Conservation (phyloP, 1,284 basidiomycete species). For the Boletellus sp. region DNA sequence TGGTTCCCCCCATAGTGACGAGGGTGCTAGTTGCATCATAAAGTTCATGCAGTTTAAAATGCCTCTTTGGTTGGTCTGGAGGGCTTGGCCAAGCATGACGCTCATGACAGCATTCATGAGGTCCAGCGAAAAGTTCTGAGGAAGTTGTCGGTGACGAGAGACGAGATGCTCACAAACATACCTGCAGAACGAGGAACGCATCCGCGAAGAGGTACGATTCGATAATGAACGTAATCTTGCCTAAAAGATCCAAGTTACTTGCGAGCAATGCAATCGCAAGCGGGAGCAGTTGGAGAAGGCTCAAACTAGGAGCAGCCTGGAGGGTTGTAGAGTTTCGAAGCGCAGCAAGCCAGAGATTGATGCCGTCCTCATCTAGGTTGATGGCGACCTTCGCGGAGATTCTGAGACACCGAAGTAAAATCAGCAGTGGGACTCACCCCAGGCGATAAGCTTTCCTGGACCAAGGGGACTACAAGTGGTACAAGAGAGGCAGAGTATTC, state of each 20-base stretch:
- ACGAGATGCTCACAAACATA: conserved; percentile 30
- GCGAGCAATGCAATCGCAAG: conserved; percentile 57
- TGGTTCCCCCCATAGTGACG: conserved; percentile 63
- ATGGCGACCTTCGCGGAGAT: conserved; percentile 50
- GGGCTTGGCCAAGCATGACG: conserved; percentile 48
- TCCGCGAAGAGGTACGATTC: conserved; percentile 82
- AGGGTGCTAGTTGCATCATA: conserved; percentile 59
- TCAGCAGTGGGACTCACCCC: conserved; percentile 41
- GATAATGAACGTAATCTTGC: conserved; percentile 64
- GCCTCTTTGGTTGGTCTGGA: conserved; percentile 54
- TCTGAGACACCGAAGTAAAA: conserved; percentile 4
- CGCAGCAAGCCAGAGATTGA: conserved; percentile 73
- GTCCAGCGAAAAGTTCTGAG: conserved; percentile 48
- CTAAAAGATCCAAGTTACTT: conserved; percentile 73
- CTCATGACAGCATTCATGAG: conserved; percentile 53
- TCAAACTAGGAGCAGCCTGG: conserved; percentile 45
- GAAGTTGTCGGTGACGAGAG: conserved; percentile 1
- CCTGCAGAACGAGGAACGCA: conserved; percentile 64
- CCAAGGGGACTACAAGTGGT: conserved; percentile 66
- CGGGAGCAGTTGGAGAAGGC: conserved; percentile 70
- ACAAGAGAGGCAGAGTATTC: conserved; percentile 56
- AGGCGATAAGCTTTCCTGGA: conserved; percentile 71
- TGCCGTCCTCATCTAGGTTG: conserved; percentile 77
- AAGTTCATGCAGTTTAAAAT: conserved; percentile 54
- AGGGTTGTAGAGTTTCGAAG: conserved; percentile 67